Evolutionary conservation across 2,329 filamentous ascomycete genomes (phyloP).

Genomic region (Xylariaceae sp.): DNA sequence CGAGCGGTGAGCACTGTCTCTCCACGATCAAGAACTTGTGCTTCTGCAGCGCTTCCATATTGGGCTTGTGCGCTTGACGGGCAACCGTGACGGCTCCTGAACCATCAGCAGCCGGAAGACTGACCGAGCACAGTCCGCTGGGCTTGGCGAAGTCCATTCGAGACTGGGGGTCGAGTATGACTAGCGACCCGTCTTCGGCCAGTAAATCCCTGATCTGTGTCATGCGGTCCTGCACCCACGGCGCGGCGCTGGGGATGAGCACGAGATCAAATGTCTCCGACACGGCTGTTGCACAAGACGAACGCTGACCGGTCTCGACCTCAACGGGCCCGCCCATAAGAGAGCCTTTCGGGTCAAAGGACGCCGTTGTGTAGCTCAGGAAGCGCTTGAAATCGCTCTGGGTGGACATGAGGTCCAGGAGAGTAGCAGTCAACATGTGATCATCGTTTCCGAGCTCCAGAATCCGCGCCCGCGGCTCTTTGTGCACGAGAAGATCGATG

Average conservation of each 20-base stretch:
- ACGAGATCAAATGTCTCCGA: constrained; percentile 2
- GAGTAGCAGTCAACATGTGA: background rate
- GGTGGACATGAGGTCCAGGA: constrained; percentile 1
- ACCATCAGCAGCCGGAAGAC: background rate
- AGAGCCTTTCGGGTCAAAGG: background rate
- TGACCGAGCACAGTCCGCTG: background rate
- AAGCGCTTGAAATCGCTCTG: constrained; percentile 4
- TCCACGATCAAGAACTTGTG: constrained; percentile 13
- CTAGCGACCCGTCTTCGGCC: background rate
- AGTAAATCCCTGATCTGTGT: background rate
- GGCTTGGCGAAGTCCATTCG: background rate
- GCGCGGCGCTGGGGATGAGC: background rate
- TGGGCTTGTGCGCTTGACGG: background rate
- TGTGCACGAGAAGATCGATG: constrained; percentile 11
- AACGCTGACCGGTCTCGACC: background rate
- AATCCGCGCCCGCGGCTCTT: constrained; percentile 7
- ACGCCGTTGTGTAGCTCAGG: constrained; percentile 2
- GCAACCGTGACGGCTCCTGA: background rate
- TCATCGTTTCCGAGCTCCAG: constrained; percentile 5
- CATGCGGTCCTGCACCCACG: background rate
- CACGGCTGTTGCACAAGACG: background rate
- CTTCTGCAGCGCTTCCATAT: background rate
- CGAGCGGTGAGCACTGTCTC: background rate
- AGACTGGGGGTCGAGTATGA: background rate
- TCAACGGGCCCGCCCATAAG: constrained; percentile 1